These are phyloP conservation scores for Nemania abortiva DNA, from an alignment of 2,329 filamentous ascomycete genomes.

Conservation along the genomic window DNA sequence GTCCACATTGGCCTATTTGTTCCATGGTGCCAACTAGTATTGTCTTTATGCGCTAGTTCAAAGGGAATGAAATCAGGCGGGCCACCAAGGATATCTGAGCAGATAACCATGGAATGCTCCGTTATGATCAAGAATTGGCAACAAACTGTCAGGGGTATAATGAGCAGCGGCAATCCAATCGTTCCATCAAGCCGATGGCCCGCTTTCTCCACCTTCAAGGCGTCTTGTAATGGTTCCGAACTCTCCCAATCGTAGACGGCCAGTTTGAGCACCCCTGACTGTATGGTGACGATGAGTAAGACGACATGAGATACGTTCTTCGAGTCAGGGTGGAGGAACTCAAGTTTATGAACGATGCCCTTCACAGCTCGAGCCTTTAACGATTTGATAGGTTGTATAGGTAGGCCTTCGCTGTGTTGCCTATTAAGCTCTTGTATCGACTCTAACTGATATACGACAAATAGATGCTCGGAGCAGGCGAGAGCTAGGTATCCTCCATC, in stretches of 20 bases:
- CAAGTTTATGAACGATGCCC: constrained; percentile 85
- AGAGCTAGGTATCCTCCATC: constrained; percentile 77
- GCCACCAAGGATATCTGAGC: constrained; percentile 65
- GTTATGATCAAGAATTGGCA: constrained; percentile 78
- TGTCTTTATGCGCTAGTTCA: constrained; percentile 55
- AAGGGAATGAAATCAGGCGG: constrained; percentile 62
- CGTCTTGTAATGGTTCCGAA: constrained; percentile 60
- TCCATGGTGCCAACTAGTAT: constrained; percentile 62
- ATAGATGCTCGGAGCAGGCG: constrained; percentile 75
- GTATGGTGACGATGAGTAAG: constrained; percentile 74
- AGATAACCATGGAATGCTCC: constrained; percentile 68
- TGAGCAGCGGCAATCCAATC: constrained; percentile 72
- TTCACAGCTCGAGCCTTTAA: constrained; percentile 63
- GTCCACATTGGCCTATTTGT: constrained; percentile 75
- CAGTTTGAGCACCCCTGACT: constrained; percentile 63
- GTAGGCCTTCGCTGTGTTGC: constrained; percentile 60
- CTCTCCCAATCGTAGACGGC: constrained; percentile 72
- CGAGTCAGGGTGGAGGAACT: constrained; percentile 80
- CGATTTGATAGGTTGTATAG: constrained; percentile 69
- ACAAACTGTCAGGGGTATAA: constrained; percentile 79
- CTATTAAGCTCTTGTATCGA: constrained; percentile 63
- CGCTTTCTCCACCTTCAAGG: constrained; percentile 60
- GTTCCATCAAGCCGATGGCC: constrained; percentile 65
- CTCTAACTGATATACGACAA: constrained; percentile 79
- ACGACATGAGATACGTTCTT: constrained; percentile 78